Percentiles rank a stretch among this genome's conserved stretches.
phyloP scores from a whole-genome alignment of 345 rosid species.

The Salix exigua region DNA sequence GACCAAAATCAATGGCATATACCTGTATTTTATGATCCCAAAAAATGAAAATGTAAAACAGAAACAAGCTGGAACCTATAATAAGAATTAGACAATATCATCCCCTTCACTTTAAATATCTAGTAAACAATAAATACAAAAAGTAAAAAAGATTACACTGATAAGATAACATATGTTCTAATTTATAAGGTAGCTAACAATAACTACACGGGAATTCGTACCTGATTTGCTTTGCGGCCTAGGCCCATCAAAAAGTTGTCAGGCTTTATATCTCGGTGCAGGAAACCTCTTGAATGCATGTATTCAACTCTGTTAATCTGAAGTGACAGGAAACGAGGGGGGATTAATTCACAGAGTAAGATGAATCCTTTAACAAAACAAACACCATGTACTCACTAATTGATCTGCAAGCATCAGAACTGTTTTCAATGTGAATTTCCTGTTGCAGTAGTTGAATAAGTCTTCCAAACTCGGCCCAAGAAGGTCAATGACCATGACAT shows the following conservation, averaged over 20 bases:
- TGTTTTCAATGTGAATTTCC: slow-evolving; percentile 68
- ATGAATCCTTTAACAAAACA: not conserved
- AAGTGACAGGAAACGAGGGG: slow-evolving; percentile 12
- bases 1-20: slow-evolving; percentile 78
- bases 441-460: slow-evolving; percentile 71
- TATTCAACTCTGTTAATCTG: slow-evolving; percentile 81
- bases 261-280: slow-evolving; percentile 91
- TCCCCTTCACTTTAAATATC: not conserved
- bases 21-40: slow-evolving; percentile 39
- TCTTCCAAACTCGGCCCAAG: slow-evolving; percentile 93
- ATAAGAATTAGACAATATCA: not conserved
- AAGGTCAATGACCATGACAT: slow-evolving; percentile 80
- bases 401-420: slow-evolving; percentile 91
- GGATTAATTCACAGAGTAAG: not conserved
- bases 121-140: not conserved
- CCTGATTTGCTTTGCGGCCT: slow-evolving; percentile 87
- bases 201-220: slow-evolving; percentile 14
- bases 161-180: not conserved
- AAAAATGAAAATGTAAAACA: not conserved
- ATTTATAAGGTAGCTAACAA: not conserved
- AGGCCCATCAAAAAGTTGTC: slow-evolving; percentile 86
- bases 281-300: slow-evolving; percentile 76
- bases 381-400: slow-evolving; percentile 39
- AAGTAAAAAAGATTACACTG: not conserved
- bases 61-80: not conserved